Conservation (phyloP, 1,284 basidiomycete species). For the Cystobasidium sp. region DNA sequence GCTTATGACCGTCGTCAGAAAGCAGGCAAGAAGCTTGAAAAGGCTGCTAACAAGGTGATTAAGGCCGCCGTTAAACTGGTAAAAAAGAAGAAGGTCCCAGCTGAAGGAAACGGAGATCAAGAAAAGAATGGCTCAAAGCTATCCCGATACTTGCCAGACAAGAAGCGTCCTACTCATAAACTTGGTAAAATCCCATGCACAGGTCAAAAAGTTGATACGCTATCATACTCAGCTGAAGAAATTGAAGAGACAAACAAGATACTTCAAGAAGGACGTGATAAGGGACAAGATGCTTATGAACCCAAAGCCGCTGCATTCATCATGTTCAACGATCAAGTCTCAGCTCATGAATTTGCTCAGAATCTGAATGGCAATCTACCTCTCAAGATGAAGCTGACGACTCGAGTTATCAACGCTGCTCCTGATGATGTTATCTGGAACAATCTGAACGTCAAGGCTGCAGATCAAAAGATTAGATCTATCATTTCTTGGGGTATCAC, state of each 20-base stretch:
- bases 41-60: slow-evolving; percentile 76
- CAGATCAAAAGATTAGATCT: slow-evolving; percentile 71
- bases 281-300: slow-evolving; percentile 64
- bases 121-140: slow-evolving; percentile 23
- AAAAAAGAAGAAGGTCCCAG: slow-evolving; percentile 55
- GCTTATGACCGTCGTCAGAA: slow-evolving; percentile 76
- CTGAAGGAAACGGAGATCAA: slow-evolving; percentile 42
- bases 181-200: slow-evolving; percentile 65
- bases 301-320: slow-evolving; percentile 70
- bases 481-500: slow-evolving; percentile 62
- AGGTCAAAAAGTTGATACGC: slow-evolving; percentile 82
- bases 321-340: slow-evolving; percentile 89
- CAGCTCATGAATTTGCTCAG: slow-evolving; percentile 77
- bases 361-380: slow-evolving; percentile 42
- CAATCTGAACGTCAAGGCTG: slow-evolving; percentile 84
- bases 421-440: slow-evolving; percentile 89
- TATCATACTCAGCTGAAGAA: slow-evolving; percentile 77
- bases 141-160: slow-evolving; percentile 14
- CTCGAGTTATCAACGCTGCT: slow-evolving; percentile 68
- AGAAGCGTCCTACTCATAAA: slow-evolving; percentile 34
- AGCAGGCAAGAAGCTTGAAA: slow-evolving; percentile 79
- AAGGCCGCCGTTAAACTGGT: slow-evolving; percentile 70
- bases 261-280: slow-evolving; percentile 64
- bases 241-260: slow-evolving; percentile 62
- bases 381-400: slow-evolving; percentile 63